phyloP scores from a whole-genome alignment of 148 eudicot species.

The Rhododendron kiyosumense region DNA sequence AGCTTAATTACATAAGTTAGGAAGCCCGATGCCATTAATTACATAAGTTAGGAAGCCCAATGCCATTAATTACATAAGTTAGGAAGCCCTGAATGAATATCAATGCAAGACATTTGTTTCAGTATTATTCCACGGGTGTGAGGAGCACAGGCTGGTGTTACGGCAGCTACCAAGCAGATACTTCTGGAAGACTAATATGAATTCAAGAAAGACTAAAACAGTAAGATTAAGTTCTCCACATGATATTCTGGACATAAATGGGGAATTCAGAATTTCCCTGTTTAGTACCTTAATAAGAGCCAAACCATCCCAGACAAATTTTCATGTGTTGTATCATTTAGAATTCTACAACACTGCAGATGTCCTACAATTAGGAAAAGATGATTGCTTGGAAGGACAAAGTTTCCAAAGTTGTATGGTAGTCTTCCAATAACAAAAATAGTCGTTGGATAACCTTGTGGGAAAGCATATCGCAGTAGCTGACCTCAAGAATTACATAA shows the following conservation, averaged over 20 bases:
- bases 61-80: background rate
- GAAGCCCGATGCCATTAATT: background rate
- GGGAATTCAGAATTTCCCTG: background rate
- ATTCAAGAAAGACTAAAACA: background rate
- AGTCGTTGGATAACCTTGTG: background rate
- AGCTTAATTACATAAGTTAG: background rate
- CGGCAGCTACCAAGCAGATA: background rate
- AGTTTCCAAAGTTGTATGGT: background rate
- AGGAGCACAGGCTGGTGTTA: background rate
- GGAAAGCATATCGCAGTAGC: background rate
- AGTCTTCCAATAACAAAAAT: background rate
- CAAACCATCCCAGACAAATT: background rate
- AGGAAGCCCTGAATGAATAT: background rate
- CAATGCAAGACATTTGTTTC: background rate
- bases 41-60: background rate
- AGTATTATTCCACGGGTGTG: conserved; percentile 1
- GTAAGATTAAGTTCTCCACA: background rate
- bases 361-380: background rate
- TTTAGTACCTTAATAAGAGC: background rate
- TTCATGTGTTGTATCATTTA: background rate
- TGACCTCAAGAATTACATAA: background rate
- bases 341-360: background rate
- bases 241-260: background rate
- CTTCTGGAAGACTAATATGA: background rate
- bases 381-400: background rate